Base-by-base conservation (phyloP, 805 yeast species). In the Spathaspora hagerdaliae region DNA sequence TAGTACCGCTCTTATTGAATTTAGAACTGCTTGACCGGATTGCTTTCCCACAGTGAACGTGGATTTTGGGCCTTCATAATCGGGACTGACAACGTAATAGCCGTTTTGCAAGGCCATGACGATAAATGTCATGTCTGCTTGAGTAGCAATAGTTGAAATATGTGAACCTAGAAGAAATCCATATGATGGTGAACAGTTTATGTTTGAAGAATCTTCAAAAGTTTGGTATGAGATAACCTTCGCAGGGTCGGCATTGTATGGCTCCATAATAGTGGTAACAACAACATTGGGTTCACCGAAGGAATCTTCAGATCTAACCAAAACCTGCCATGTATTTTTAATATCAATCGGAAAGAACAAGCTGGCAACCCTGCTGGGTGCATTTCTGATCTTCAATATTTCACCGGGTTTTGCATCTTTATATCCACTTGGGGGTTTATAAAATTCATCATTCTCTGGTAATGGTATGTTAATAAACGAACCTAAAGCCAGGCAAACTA, bases 1-100 rank as follows among this genome's bases (percentile, higher is more conserved):
- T 31, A 67, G 50, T 2, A 58, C 50, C 2, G 63, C 74, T 38
- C 67, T 49, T 14, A 69, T 45, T 1, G 66, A 53, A 43, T 69
- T 63, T 41, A 69, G 59, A 0, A 57, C 52, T 3, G 61, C 63
- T 4, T 61, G 57, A 0, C 65, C 73, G 5, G 69, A 59, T 39
- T 56, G 61, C 26, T 53, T 45, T 2, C 68, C 69, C 13, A 59
- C 69, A 6, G 65, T 55, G 47, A 61, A 69, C 0, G 65, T 62
- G 1, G 63, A 54, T 26, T 57, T 55, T 3, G 61, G 59, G 2
- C 74, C 73, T 47, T 67, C 67, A 44, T 66, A 64, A 48, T 67
- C 73, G 0, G 73, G 64, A 5, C 56, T 51, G 1, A 59, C 58
- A 6, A 67, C 69, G 50, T 53, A 61, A 54, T 61, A 69, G 7